A percentile compares a stretch with the other conserved stretches of the same genome.
These are phyloP conservation scores for Ananas comosus DNA, from an alignment of 176 grass and related monocot species.

Conservation along the genomic window DNA sequence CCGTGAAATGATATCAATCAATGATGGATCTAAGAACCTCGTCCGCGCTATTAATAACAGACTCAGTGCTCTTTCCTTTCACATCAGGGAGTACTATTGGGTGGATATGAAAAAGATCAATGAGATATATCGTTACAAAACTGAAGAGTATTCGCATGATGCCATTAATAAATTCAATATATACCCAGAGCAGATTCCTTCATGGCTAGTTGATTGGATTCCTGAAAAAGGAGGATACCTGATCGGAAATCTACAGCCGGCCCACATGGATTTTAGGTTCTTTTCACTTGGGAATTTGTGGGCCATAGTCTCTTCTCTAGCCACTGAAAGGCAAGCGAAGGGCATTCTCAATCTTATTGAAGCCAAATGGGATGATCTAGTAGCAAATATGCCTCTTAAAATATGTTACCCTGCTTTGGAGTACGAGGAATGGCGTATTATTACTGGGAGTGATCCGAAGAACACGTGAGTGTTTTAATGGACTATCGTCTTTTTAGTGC, in stretches of 20 bases:
- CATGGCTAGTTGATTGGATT: conserved; percentile 80
- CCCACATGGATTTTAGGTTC: conserved; percentile 99
- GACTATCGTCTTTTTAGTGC: background rate
- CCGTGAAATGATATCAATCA: conserved; percentile 61
- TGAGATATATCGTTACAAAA: conserved; percentile 87
- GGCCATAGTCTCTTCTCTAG: conserved; percentile 77
- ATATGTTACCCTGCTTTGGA: conserved; percentile 97
- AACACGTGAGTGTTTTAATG: conserved; percentile 57
- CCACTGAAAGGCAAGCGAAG: conserved; percentile 73
- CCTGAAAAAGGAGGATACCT: conserved; percentile 84
- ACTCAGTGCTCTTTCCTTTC: conserved; percentile 70
- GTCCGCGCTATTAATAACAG: conserved; percentile 66
- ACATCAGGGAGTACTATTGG: conserved; percentile 90
- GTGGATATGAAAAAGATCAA: conserved; percentile 90
- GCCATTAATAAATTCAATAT: conserved; percentile 92
- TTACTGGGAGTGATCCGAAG: conserved; percentile 94
- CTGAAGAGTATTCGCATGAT: conserved; percentile 82
- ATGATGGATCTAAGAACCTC: conserved; percentile 56
- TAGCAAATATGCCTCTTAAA: conserved; percentile 87
- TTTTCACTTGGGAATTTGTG: conserved; percentile 94
- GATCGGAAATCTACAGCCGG: conserved; percentile 78
- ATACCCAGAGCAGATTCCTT: conserved; percentile 83
- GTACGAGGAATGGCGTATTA: conserved; percentile 90
- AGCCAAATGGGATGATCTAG: conserved; percentile 96
- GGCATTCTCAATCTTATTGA: conserved; percentile 89